phyloP scores from a whole-genome alignment of 176 grass and related monocot species.

The Juncus inflexus region DNA sequence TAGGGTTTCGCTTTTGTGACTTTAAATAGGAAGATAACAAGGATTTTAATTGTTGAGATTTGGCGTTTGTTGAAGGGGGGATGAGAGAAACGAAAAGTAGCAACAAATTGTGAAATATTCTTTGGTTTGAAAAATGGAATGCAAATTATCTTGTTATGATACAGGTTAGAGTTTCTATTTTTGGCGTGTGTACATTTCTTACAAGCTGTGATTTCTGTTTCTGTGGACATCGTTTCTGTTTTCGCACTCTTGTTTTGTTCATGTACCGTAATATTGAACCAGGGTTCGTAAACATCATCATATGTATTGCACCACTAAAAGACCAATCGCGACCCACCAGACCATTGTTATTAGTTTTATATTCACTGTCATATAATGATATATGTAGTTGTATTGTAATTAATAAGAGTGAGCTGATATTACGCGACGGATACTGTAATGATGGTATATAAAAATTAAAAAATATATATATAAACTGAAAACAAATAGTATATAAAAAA shows the following conservation, averaged over 20 bases:
- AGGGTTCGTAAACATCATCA: not conserved
- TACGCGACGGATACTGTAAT: too few species aligned
- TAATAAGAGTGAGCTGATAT: too few species aligned
- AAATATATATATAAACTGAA: too few species aligned
- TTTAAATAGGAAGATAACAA: constrained; percentile 31
- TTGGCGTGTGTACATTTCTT: not conserved
- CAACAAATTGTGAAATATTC: constrained; percentile 15
- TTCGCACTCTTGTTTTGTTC: not conserved
- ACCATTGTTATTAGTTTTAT: too few species aligned
- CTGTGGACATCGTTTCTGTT: not conserved
- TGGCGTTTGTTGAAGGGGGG: constrained; percentile 15
- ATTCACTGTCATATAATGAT: too few species aligned
- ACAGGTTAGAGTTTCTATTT: constrained; percentile 13
- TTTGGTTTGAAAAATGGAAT: constrained; percentile 15
- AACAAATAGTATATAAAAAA: too few species aligned
- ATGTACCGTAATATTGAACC: not conserved
- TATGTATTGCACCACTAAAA: not conserved
- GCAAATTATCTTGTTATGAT: constrained; percentile 16
- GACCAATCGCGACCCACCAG: too few species aligned
- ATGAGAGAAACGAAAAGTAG: constrained; percentile 11
- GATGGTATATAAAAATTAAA: too few species aligned
- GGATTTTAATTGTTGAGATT: constrained; percentile 13
- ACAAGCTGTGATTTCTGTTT: constrained; percentile 16
- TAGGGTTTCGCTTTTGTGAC: constrained; percentile 20
- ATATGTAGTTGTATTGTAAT: too few species aligned